These are phyloP conservation scores for Candida boidinii DNA, from an alignment of 805 yeast species.

Conservation along the genomic window DNA sequence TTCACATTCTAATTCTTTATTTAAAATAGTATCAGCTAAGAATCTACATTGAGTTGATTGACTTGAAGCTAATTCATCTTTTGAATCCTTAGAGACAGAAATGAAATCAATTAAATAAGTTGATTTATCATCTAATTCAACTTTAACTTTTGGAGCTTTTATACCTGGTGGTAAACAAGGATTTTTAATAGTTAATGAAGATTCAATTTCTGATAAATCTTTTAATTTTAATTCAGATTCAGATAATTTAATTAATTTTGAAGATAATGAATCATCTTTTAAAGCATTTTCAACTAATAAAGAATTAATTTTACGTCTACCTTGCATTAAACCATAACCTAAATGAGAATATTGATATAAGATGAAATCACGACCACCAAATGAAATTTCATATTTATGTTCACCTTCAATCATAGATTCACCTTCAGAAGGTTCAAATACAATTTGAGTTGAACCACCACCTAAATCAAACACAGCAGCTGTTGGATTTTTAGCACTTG, in stretches of 20 bases:
- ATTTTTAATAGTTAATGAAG: slow-evolving; percentile 43
- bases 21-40: slow-evolving; percentile 72
- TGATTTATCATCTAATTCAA: slow-evolving; percentile 35
- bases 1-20: slow-evolving; percentile 74
- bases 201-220: no score
- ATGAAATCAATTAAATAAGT: slow-evolving; percentile 25
- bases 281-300: slow-evolving; percentile 48
- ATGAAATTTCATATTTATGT: slow-evolving; percentile 69
- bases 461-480: slow-evolving; percentile 98
- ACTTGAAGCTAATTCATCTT: slow-evolving; percentile 24
- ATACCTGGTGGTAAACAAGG: slow-evolving; percentile 88
- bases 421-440: slow-evolving; percentile 76
- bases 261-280: no score
- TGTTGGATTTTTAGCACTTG: slow-evolving; percentile 66
- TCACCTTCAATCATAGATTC: slow-evolving; percentile 71
- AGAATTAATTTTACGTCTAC: slow-evolving; percentile 73
- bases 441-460: slow-evolving; percentile 98
- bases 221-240: slow-evolving; percentile 26
- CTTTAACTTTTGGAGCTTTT: slow-evolving; percentile 49
- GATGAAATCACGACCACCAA: slow-evolving; percentile 73
- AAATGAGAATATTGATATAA: slow-evolving; percentile 92
- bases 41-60: slow-evolving; percentile 80
- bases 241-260: slow-evolving; percentile 18
- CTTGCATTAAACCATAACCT: slow-evolving; percentile 94
- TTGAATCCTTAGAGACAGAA: slow-evolving; percentile 18